These are phyloP conservation scores for Selaginella moellendorffii DNA, from an alignment of 75 land plant species.

Conservation along the genomic window DNA sequence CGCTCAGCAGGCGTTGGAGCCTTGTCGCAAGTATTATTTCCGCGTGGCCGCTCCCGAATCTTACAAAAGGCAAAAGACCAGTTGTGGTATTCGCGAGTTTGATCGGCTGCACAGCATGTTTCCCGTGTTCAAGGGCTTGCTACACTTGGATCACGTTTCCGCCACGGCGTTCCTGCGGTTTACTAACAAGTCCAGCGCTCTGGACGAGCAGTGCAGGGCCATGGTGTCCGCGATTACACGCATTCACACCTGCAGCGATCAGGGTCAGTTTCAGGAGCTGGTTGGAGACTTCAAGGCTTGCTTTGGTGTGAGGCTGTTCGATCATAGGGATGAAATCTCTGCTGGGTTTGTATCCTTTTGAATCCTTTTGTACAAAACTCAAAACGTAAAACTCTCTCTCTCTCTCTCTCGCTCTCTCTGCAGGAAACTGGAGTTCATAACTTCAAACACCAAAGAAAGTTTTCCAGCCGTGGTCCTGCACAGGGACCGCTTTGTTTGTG, in stretches of 20 bases:
- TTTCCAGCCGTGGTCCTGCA: constrained; percentile 2
- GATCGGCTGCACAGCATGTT: background rate
- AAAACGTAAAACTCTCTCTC: too few species aligned
- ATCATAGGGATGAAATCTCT: background rate
- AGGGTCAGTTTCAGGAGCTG: background rate
- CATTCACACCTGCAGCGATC: constrained; percentile 1
- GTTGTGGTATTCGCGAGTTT: background rate
- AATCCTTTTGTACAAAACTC: constrained; percentile 1
- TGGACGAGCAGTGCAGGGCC: constrained; percentile 2
- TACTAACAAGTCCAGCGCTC: background rate
- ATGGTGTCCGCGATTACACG: background rate
- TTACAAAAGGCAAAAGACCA: background rate
- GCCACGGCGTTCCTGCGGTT: constrained; percentile 1
- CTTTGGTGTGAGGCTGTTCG: constrained; percentile 1
- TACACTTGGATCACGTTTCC: constrained; percentile 1
- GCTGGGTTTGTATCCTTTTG: constrained; percentile 1
- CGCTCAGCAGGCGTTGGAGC: constrained; percentile 2
- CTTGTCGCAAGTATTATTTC: background rate
- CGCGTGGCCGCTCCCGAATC: constrained; percentile 2
- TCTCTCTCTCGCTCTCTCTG: background rate
- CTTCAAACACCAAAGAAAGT: background rate
- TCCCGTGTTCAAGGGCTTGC: constrained; percentile 1
- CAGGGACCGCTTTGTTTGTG: constrained; percentile 1
- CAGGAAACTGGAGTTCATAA: background rate
- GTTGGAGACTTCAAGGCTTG: background rate